Base-by-base conservation (phyloP, 2,329 filamentous ascomycete genomes). In the Aspergillus pseudoterreus region DNA sequence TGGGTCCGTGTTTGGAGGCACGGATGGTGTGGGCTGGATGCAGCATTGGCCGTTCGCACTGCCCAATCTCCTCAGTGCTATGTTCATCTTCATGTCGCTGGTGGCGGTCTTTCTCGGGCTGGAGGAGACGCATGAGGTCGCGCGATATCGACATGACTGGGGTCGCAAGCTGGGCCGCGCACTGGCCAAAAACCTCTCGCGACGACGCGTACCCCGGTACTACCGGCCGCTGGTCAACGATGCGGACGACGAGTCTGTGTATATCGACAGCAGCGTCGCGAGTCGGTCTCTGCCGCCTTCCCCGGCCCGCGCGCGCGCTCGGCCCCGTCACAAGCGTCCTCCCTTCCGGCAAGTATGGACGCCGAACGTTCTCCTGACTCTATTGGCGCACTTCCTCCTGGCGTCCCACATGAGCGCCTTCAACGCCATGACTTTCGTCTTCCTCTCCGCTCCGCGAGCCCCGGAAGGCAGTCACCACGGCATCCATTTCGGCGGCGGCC, bases 361-460 rank as follows among this genome's bases (percentile, higher is more conserved):
- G 0, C 64, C 70, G 8, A 82, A 82, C 53, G 76, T 82, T 22
- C 61, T 82, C n/a, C 71, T 78, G 56, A 82, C 78, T 0, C 66
- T 90, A 3, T 63, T 87, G 44, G 80, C 79, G 22, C 84, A 86
- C 56, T 84, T 84, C 30, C 80, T 90, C 45, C 83, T 88, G 59
- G 84, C 87, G 56, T 83, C 90, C 62, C 86, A 90, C 70, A 78
- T 90, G 61, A 86, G 85, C 53, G 85, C 87, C 24, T 92, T 90
- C 74, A 87, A 88, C 64, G 82, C 86, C 2, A 80, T 92, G 42
- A 89, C 85, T 75, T 88, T 88, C 54, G 78, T 90, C 46, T 91
- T 92, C 68, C 78, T 92, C 43, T 89, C 88, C 1, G 87, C 86
- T 0, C 85, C 86, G 0, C 83, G 85, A 4, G 82, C 76, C 55